Evolutionary conservation across 2,329 filamentous ascomycete species (phyloP), one percentile per base, ranked within the genome.

Genomic region (Penicillium crustosum): DNA sequence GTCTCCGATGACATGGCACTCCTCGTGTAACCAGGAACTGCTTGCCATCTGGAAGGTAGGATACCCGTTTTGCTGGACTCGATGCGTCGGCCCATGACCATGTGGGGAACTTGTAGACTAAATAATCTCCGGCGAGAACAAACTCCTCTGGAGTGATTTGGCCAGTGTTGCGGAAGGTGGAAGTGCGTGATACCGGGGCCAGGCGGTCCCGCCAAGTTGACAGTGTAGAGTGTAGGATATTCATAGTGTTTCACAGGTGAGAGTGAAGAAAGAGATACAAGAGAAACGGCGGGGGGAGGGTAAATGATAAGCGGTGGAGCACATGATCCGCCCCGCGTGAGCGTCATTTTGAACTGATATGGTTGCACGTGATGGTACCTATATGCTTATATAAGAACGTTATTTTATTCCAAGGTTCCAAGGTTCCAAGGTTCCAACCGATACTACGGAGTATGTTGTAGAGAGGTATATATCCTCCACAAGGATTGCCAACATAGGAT

Each of bases 81-180:
- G 93, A 90, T 65, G 93, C 93, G 69, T 94, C 91, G 64, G 89
- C 87, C 94, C 94, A 99, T 49, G 91, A 89, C 94, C 94, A 99
- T 58, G 93, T 96, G 9, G 93, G 94, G 78, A 99, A 99, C 81
- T 97, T 97, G 86, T 95, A 96, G 71, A 96, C 93, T 38, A 99
- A 87, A 75, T 97, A 99, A 80, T 99, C 94, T 68, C 94, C 94
- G 4, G 94, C 94, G 4, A 90, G 89, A 50, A 97, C 83, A 76
- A 99, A 99, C 82, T 99, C 94, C 72, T 97, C 93, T 19, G 93
- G 93, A 0, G 93, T 97, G 77, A 99, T 94, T 79, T 97, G 90
- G 65, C 94, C 94, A 5, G 93, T 96, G 69, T 86, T 84, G 68
- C 93, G 90, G 78, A 99, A 99, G 64, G 91, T 97, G 4, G 93